Percentiles rank a stretch among this genome's conserved stretches.
Conservation (phyloP, 78 protist species). For the Anaeramoeba flamelloides region DNA sequence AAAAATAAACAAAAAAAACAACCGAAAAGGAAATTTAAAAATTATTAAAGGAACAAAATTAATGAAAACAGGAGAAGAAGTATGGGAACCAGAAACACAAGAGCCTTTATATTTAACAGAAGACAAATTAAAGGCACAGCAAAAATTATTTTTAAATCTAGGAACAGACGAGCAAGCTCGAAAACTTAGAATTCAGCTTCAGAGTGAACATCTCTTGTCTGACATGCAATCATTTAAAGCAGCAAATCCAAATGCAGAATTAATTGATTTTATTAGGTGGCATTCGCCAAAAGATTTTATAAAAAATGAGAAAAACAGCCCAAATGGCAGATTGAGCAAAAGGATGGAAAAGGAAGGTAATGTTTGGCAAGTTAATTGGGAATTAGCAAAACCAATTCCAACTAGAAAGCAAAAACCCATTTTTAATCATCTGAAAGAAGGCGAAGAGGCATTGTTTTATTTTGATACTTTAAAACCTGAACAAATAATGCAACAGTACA, state of each 20-base stretch:
- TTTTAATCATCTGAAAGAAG: too few relatives aligned
- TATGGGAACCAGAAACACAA: not conserved
- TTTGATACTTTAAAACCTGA: too few relatives aligned
- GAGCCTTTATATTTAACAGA: constrained; percentile 14
- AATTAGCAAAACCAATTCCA: too few relatives aligned
- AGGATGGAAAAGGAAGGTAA: too few relatives aligned
- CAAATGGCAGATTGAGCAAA: too few relatives aligned
- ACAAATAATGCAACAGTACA: too few relatives aligned
- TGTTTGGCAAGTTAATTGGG: too few relatives aligned
- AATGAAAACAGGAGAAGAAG: not conserved
- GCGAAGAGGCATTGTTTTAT: too few relatives aligned
- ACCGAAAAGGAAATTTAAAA: too few relatives aligned
- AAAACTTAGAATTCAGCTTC: not conserved
- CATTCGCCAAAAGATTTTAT: constrained; percentile 34
- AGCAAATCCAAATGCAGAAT: constrained; percentile 18
- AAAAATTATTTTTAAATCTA: not conserved
- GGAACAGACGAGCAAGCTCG: constrained; percentile 9
- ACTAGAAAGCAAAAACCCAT: too few relatives aligned
- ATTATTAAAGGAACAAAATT: not conserved
- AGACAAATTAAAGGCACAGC: constrained; percentile 7
- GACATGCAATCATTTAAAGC: constrained; percentile 42
- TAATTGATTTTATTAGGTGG: constrained; percentile 38
- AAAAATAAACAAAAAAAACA: too few relatives aligned
- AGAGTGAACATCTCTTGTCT: constrained; percentile 1
- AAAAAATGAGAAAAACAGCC: too few relatives aligned